Base-by-base conservation (phyloP, 208 protist genomes). In the Leptomonas seymouri region DNA sequence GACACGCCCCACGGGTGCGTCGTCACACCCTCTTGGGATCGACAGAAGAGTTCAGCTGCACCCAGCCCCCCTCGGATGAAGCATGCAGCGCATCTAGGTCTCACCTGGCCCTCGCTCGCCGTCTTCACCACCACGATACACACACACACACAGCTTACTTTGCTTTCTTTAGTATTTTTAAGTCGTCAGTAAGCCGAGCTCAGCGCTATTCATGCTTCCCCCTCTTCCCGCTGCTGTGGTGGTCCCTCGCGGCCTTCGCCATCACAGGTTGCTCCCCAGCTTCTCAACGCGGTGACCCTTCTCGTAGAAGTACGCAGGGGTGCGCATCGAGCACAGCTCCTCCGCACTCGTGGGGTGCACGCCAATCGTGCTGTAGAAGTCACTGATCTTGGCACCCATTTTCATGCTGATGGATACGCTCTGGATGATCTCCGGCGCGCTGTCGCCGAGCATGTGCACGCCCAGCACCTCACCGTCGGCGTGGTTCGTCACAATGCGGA, bases 331-430 rank as follows among this genome's bases (percentile, higher is more conserved):
- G 62, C 85, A 94, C 51, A 98, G 85, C 78, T 97, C 94, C 77
- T 99, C 97, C 15, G 97, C 96, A 54, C 79, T 88, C 25, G 97
- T 98, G 18, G 98, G 98, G 73, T 99, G 98, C 30, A 99, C 97
- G 67, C 97, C 97, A 53, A 99, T 97, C 31, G 93, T 95, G 66
- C 74, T 86, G 78, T 98, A 95, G 71, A 99, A 97, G 71, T 98
- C 87, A 25, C 66, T 78, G 71, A 98, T 98, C 51, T 97, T 99
- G 14, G 95, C 97, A 18, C 84, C 82, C 70, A 96, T 85, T 68
- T 89, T 97, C 69, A 98, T 76, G 61, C 87, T 93, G 42, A 97
- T 91, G 46, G 78, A 89, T 18, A 98, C 87, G 60, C 80, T 86
- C 69, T 98, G 95, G 42, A 97, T 97, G 41, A 98, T 96, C 80